Conservation (phyloP, 306 rosid species). For the Cucurbita maxima region DNA sequence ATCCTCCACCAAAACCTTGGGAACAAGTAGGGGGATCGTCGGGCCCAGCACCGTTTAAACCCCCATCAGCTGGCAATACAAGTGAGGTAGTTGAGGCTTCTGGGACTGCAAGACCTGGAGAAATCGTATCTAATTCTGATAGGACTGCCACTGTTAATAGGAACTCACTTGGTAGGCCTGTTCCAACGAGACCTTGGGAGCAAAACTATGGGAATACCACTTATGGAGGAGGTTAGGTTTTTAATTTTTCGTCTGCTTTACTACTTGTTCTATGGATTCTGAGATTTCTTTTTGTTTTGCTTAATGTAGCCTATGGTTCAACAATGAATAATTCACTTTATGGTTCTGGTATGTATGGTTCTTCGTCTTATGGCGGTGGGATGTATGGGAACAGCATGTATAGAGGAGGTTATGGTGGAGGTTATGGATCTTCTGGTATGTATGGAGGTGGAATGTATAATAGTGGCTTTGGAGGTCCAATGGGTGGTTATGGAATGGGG, state of each 20-base stretch:
- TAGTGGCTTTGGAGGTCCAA: constrained; percentile 51
- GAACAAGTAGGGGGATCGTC: constrained; percentile 71
- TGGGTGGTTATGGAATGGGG: constrained; percentile 89
- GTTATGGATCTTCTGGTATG: constrained; percentile 66
- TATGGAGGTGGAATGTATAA: constrained; percentile 80
- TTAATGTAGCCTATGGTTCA: constrained; percentile 53
- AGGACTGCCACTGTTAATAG: constrained; percentile 26
- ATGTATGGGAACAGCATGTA: constrained; percentile 72
- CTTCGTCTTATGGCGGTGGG: constrained; percentile 42
- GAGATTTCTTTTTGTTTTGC: constrained; percentile 3
- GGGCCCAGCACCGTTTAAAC: constrained; percentile 79
- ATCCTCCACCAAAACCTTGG: constrained; percentile 93
- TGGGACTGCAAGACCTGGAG: constrained; percentile 91
- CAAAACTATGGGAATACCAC: constrained; percentile 47
- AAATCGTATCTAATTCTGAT: constrained; percentile 61
- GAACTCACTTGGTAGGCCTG: constrained; percentile 59
- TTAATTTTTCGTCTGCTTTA: not conserved
- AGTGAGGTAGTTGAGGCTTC: constrained; percentile 94
- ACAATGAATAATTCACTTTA: constrained; percentile 42
- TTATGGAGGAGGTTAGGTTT: constrained; percentile 53
- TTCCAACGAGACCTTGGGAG: constrained; percentile 94
- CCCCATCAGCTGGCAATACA: constrained; percentile 73
- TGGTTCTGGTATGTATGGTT: constrained; percentile 53
- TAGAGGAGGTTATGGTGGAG: constrained; percentile 60
- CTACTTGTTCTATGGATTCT: not conserved